These are phyloP conservation scores for Bolboschoenoplectus hybrid DNA, from an alignment of 202 grass and related monocot species.

Conservation along the genomic window DNA sequence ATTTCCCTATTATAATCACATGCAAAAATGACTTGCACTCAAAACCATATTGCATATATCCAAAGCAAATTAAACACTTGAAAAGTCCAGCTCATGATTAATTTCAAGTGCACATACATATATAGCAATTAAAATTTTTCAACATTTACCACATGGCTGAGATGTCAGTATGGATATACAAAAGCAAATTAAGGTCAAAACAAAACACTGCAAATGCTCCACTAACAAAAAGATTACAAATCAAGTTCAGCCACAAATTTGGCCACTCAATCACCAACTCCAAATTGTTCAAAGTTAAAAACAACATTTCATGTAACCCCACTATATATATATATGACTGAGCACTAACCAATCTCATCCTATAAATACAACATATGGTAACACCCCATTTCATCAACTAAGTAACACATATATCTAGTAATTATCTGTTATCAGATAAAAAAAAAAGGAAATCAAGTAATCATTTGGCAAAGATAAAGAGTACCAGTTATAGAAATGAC, in stretches of 20 bases:
- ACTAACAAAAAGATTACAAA: slow-evolving; percentile 16
- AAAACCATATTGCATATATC: background rate
- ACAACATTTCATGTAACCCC: slow-evolving; percentile 38
- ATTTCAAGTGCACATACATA: background rate
- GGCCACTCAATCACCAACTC: slow-evolving; percentile 34
- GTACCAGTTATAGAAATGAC: background rate
- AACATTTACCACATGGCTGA: background rate
- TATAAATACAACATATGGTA: slow-evolving; percentile 49
- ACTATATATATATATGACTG: background rate
- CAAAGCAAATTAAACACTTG: slow-evolving; percentile 1
- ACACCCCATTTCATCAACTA: slow-evolving; percentile 36
- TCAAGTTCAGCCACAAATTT: slow-evolving; percentile 40
- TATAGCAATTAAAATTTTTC: background rate
- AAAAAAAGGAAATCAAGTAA: slow-evolving; percentile 4
- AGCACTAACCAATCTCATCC: background rate
- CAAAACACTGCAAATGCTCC: slow-evolving; percentile 39
- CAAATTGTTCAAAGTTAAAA: slow-evolving; percentile 32
- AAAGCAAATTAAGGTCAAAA: slow-evolving; percentile 9
- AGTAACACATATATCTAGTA: slow-evolving; percentile 11
- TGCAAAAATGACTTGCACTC: background rate
- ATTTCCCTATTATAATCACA: background rate
- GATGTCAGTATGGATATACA: background rate
- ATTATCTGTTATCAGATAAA: background rate
- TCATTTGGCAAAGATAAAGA: slow-evolving; percentile 21
- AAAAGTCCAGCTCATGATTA: background rate